These are phyloP conservation scores for Mycena kentingensis DNA, from an alignment of 768 basidiomycete genomes.

Conservation along the genomic window DNA sequence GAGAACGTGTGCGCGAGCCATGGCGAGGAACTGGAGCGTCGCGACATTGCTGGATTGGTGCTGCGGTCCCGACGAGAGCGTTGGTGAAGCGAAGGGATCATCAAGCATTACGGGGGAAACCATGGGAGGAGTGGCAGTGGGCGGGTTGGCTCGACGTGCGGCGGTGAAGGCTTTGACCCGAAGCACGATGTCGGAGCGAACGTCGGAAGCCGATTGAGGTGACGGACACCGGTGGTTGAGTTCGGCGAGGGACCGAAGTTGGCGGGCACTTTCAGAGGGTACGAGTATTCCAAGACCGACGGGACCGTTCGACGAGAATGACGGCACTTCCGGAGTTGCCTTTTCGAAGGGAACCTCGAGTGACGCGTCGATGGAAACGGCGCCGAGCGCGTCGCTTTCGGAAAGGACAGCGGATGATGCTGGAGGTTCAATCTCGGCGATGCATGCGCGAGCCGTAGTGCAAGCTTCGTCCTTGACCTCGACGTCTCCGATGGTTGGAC, in stretches of 20 bases:
- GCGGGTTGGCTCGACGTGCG: conserved; percentile 8
- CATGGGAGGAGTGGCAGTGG: not conserved
- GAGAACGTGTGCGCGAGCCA: not conserved
- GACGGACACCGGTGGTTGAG: too few relatives aligned
- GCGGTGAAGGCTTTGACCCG: conserved; percentile 15
- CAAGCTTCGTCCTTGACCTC: not conserved
- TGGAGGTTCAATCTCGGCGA: too few relatives aligned
- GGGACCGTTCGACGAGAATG: too few relatives aligned
- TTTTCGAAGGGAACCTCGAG: too few relatives aligned
- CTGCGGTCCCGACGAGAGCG: not conserved
- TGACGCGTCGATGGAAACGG: too few relatives aligned
- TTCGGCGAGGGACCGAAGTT: too few relatives aligned
- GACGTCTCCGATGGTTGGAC: not conserved
- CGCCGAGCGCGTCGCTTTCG: too few relatives aligned
- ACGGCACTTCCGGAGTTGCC: too few relatives aligned
- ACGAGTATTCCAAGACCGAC: too few relatives aligned
- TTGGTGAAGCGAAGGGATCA: conserved; percentile 7
- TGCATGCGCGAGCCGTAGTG: too few relatives aligned
- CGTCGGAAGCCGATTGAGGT: not conserved
- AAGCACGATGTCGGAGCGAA: conserved; percentile 15
- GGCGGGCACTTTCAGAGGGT: too few relatives aligned
- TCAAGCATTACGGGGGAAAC: not conserved
- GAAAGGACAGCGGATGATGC: too few relatives aligned
- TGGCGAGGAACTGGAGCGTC: not conserved
- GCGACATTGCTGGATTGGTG: conserved; percentile 3